phyloP scores from a whole-genome alignment of 129 eudicot species.

The Silybum marianum region DNA sequence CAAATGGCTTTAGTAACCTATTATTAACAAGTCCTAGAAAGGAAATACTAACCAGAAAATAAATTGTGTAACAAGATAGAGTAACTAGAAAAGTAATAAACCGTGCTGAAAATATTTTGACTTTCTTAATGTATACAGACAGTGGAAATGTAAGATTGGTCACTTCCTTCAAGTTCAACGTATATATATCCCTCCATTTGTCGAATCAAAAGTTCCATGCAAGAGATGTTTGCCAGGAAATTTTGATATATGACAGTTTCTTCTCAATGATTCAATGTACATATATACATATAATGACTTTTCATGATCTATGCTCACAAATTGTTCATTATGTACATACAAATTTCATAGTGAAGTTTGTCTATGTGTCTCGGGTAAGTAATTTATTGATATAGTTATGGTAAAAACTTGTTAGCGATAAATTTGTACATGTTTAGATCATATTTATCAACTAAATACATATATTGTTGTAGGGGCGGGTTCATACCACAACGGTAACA shows the following conservation, averaged over 20 bases:
- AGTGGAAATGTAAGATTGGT: not conserved
- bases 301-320: not conserved
- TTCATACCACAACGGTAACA: no score
- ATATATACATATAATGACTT: not conserved
- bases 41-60: no score
- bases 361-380: no score
- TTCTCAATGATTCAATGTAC: not conserved
- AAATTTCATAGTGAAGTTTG: no score
- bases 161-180: not conserved
- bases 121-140: not conserved
- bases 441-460: no score
- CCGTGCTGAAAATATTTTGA: not conserved
- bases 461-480: no score
- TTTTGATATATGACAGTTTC: no score
- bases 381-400: no score
- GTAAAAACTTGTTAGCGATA: no score
- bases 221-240: not conserved
- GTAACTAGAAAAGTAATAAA: not conserved
- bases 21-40: no score
- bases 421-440: no score
- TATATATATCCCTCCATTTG: not conserved
- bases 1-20: no score
- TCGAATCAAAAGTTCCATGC: not conserved
- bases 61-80: not conserved
- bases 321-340: not conserved